Evolutionary conservation across 805 yeast genomes (phyloP).

Genomic region (Blastobotrys robertii): DNA sequence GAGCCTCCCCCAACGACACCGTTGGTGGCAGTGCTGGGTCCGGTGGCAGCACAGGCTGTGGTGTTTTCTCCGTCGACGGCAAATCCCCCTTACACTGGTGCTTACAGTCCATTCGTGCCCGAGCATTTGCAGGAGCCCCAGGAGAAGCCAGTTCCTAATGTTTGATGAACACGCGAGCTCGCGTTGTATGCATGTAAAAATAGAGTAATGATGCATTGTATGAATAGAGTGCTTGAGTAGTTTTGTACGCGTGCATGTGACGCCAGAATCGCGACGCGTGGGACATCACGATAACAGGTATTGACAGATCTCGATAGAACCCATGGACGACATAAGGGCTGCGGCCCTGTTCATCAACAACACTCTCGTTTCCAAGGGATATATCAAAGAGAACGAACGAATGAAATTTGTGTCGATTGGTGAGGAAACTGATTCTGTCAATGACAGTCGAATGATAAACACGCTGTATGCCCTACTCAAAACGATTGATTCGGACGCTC

Average conservation of each 20-base stretch:
- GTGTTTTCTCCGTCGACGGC: constrained; percentile 12
- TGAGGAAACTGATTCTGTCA: constrained; percentile 1
- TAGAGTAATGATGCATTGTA: not conserved
- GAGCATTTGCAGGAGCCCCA: not conserved
- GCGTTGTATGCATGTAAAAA: not conserved
- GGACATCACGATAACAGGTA: too few species aligned
- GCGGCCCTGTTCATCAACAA: constrained; percentile 18
- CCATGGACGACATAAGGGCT: constrained; percentile 8
- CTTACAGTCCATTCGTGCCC: constrained; percentile 12
- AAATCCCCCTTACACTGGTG: constrained; percentile 1
- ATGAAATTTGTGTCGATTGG: constrained; percentile 11
- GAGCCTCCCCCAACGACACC: constrained; percentile 29
- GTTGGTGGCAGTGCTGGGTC: constrained; percentile 30
- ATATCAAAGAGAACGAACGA: constrained; percentile 12
- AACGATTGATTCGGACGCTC: constrained; percentile 12
- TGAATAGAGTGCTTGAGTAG: not conserved
- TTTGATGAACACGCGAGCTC: constrained; percentile 3
- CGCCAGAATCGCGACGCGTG: not conserved
- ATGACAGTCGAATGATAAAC: constrained; percentile 18
- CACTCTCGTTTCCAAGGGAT: constrained; percentile 18
- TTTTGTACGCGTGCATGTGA: too few species aligned
- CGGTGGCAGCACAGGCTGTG: constrained; percentile 30
- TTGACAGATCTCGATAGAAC: not conserved
- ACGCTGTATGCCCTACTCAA: constrained; percentile 18
- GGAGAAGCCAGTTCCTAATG: not conserved